Conservation (phyloP, 306 rosid genomes). For the Sechiopsis laciniata region DNA sequence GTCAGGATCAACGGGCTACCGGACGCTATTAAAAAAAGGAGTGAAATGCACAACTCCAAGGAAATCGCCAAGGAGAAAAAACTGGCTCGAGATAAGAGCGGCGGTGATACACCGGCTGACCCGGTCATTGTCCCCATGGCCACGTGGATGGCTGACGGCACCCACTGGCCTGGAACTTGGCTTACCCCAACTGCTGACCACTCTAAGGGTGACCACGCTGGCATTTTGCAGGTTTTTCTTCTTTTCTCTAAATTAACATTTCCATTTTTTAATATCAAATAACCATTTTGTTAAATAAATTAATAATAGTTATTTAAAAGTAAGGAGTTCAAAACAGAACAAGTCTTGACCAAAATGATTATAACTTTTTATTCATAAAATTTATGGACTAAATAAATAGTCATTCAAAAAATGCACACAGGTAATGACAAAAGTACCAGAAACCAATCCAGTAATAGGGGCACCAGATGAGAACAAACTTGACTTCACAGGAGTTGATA, state of each 20-base stretch:
- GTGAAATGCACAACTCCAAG: slow-evolving; percentile 41
- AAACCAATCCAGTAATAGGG: slow-evolving; percentile 57
- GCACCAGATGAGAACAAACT: slow-evolving; percentile 44
- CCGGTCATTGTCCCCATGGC: slow-evolving; percentile 36
- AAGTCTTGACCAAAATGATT: no score
- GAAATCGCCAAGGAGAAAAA: slow-evolving; percentile 58
- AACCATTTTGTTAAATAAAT: no score
- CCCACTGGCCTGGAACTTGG: slow-evolving; percentile 92
- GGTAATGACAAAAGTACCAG: slow-evolving; percentile 66
- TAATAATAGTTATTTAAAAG: no score
- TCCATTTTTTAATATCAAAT: no score
- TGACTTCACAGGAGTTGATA: slow-evolving; percentile 74
- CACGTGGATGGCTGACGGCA: slow-evolving; percentile 91
- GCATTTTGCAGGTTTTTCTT: slow-evolving; percentile 45
- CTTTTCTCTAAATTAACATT: not conserved
- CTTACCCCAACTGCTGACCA: slow-evolving; percentile 44
- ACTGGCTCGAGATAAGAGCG: slow-evolving; percentile 43
- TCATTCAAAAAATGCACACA: no score
- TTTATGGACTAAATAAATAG: no score
- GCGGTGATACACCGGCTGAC: slow-evolving; percentile 38
- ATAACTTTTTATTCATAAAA: no score
- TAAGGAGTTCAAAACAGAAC: no score
- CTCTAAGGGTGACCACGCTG: slow-evolving; percentile 81
- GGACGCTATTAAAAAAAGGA: slow-evolving; percentile 43
- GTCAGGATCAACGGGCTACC: slow-evolving; percentile 80